Conservation (phyloP, 495 filamentous ascomycete genomes). For the Annulohypoxylon nitens region DNA sequence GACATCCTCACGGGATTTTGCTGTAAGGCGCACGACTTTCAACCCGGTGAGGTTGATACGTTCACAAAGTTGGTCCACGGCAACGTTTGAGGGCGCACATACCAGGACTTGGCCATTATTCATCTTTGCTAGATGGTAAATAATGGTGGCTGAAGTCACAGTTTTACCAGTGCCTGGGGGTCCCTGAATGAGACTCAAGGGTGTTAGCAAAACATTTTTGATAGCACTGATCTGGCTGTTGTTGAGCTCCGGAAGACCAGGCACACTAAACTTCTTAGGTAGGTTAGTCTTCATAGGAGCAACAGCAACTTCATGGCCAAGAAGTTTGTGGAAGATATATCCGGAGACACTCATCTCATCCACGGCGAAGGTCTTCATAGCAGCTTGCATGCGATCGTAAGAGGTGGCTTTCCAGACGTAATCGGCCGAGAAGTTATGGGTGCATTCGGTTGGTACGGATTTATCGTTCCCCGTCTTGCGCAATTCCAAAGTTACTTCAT, state of each 20-base stretch:
- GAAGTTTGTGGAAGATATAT: conserved; percentile 97
- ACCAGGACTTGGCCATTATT: conserved; percentile 96
- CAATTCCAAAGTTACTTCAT: conserved; percentile 96
- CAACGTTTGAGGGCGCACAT: conserved; percentile 98
- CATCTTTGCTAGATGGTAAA: conserved; percentile 96
- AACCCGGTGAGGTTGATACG: conserved; percentile 94
- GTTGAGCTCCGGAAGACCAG: conserved; percentile 95
- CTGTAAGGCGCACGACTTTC: conserved; percentile 97
- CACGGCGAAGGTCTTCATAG: conserved; percentile 99
- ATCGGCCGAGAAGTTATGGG: conserved; percentile 97
- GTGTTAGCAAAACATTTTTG: conserved; percentile 93
- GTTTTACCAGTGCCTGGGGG: conserved; percentile 98
- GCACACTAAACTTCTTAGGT: conserved; percentile 96
- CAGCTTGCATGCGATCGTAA: conserved; percentile 98
- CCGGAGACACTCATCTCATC: conserved; percentile 99
- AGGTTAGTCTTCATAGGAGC: conserved; percentile 97
- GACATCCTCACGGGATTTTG: conserved; percentile 98
- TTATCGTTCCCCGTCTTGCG: conserved; percentile 83
- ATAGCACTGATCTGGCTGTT: conserved; percentile 96
- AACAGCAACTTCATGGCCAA: conserved; percentile 95
- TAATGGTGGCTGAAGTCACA: conserved; percentile 98
- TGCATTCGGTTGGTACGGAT: conserved; percentile 95
- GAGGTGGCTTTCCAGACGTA: conserved; percentile 99
- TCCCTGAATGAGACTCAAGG: conserved; percentile 95
- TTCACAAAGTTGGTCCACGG: conserved; percentile 98